These are phyloP conservation scores for Venturia asperata DNA, from an alignment of 2,329 filamentous ascomycete species.

Conservation along the genomic window DNA sequence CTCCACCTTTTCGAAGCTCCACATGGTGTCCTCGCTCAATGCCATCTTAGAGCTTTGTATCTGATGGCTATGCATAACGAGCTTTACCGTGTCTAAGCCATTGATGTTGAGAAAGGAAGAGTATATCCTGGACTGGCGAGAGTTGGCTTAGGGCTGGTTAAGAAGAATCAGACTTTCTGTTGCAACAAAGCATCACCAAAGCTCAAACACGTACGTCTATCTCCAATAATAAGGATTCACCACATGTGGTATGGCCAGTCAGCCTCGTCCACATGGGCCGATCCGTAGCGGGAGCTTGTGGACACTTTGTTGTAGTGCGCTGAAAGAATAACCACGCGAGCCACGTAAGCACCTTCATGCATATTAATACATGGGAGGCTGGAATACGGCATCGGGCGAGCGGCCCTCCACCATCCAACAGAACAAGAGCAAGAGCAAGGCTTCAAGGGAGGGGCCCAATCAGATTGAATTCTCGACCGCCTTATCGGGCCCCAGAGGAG, in stretches of 20 bases:
- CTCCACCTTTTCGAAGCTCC: not conserved
- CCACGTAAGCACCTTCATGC: not conserved
- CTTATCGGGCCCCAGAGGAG: not conserved
- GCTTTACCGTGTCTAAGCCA: not conserved
- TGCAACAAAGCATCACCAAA: not conserved
- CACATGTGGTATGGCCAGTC: not conserved
- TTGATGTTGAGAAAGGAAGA: not conserved
- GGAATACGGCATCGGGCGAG: not conserved
- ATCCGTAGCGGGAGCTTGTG: not conserved
- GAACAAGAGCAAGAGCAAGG: too few relatives aligned
- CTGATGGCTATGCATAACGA: not conserved
- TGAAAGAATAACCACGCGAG: too few relatives aligned
- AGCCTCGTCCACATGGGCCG: not conserved
- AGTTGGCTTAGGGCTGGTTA: not conserved
- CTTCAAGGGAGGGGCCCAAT: not conserved
- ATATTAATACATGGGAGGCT: too few relatives aligned
- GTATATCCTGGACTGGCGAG: not conserved
- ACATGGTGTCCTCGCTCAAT: not conserved
- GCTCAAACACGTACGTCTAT: not conserved
- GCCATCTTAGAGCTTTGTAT: not conserved
- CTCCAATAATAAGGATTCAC: not conserved
- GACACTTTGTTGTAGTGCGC: not conserved
- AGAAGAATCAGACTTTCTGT: not conserved
- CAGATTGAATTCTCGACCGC: not conserved
- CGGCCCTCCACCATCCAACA: not conserved